Conservation (phyloP, 176 grass and related monocot genomes). For the Coix lacrymajobi region DNA sequence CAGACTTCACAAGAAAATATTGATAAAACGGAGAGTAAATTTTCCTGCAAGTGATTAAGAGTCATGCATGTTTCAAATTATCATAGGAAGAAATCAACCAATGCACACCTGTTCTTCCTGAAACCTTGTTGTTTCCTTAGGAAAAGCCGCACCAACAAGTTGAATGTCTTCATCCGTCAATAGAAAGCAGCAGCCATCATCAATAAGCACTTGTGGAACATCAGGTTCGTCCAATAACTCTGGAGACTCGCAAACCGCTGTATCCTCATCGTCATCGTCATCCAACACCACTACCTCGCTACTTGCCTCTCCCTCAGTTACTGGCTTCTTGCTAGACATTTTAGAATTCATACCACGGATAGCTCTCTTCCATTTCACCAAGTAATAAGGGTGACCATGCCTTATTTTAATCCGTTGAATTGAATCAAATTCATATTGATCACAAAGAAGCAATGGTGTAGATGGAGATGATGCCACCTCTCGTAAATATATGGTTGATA, state of each 20-base stretch:
- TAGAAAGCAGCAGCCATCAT: slow-evolving; percentile 48
- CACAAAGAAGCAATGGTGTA: slow-evolving; percentile 47
- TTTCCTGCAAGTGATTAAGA: background rate
- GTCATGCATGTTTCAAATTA: slow-evolving; percentile 3
- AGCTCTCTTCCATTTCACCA: slow-evolving; percentile 76
- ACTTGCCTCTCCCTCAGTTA: background rate
- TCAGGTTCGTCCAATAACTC: slow-evolving; percentile 71
- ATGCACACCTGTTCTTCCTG: slow-evolving; percentile 58
- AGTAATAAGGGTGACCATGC: slow-evolving; percentile 65
- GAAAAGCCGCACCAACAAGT: slow-evolving; percentile 83
- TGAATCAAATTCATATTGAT: slow-evolving; percentile 80
- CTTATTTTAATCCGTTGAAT: slow-evolving; percentile 74
- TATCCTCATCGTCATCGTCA: slow-evolving; percentile 29
- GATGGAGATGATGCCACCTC: slow-evolving; percentile 41
- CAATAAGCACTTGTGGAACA: slow-evolving; percentile 56
- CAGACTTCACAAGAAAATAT: background rate
- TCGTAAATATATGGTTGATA: slow-evolving; percentile 78
- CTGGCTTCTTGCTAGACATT: slow-evolving; percentile 27
- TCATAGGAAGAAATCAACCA: background rate
- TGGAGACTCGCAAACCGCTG: slow-evolving; percentile 23
- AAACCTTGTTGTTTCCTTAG: slow-evolving; percentile 56
- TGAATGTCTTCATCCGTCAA: slow-evolving; percentile 90
- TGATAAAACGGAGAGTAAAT: background rate
- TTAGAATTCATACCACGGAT: slow-evolving; percentile 9
- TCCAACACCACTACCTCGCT: slow-evolving; percentile 6